Conservation (phyloP, 371 early-diverging fungal species). For the Quaeritorhiza haematococci region DNA sequence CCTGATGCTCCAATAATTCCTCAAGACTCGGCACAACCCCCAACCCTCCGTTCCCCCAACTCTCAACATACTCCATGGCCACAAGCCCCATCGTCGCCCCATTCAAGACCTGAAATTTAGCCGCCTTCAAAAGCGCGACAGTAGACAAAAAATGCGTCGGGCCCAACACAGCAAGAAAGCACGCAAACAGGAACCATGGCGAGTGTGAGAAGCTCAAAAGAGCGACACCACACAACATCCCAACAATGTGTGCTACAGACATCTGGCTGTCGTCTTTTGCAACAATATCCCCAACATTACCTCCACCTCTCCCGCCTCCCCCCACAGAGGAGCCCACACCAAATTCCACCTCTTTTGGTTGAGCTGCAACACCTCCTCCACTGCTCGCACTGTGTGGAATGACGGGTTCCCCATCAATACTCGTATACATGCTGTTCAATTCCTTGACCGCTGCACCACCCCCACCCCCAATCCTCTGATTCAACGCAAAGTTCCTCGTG, state of each 20-base stretch:
- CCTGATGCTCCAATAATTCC: not conserved
- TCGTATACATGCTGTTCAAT: not conserved
- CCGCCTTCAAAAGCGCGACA: slow-evolving; percentile 40
- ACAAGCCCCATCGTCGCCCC: slow-evolving; percentile 56
- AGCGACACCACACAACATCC: slow-evolving; percentile 60
- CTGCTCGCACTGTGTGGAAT: too few relatives aligned
- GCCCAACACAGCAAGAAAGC: slow-evolving; percentile 45
- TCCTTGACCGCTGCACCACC: not conserved
- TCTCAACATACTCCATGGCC: slow-evolving; percentile 17
- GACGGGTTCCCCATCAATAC: not conserved
- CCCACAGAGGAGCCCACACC: not conserved
- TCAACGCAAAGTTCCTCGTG: slow-evolving; percentile 62
- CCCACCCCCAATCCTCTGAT: slow-evolving; percentile 57
- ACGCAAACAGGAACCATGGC: slow-evolving; percentile 52
- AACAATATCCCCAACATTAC: slow-evolving; percentile 65
- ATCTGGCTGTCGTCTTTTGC: slow-evolving; percentile 72
- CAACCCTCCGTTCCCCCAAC: too few relatives aligned
- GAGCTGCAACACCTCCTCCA: not conserved
- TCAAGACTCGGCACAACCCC: slow-evolving; percentile 10
- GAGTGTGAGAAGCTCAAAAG: slow-evolving; percentile 54
- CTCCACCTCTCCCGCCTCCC: too few relatives aligned
- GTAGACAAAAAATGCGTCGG: slow-evolving; percentile 59
- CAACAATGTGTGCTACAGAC: slow-evolving; percentile 63
- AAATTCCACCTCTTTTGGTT: slow-evolving; percentile 37
- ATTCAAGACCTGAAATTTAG: slow-evolving; percentile 63